Evolutionary conservation across 208 protist genomes (phyloP), one percentile per base, ranked within the genome.

Genomic region (Crithidia sp.): DNA sequence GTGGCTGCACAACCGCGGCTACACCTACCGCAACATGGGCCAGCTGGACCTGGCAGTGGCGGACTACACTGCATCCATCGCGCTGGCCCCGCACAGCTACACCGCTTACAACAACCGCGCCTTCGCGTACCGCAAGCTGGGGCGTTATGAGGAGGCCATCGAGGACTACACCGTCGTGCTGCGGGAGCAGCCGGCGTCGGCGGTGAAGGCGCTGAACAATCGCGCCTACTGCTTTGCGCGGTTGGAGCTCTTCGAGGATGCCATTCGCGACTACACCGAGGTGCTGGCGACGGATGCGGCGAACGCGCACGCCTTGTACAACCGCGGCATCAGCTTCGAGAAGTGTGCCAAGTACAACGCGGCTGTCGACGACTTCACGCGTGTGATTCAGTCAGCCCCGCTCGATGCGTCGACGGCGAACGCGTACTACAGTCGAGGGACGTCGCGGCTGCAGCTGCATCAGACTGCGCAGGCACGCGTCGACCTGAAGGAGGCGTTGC

Each of bases 381-480:
- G 52, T 39, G 84, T 82, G 4, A 92, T 97, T 56, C 75, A 84
- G 28, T 40, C 93, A 2, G 94, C 94, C 14, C 85, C 88, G n/a
- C 67, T 74, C 37, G 91, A 90, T 44, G 45, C 62, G 19, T 50
- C 65, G 45, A 79, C 75, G 54, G 84, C 89, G 7, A 91, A 92
- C 71, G 92, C 93, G 7, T 93, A 93, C 73, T 95, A 95, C 83
- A 95, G 91, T 72, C 86, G 95, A 47, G 95, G 89, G 36, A 77
- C 78, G 5, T 87, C 90, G 9, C 78, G 69, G 13, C 59, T 79
- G 71, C 65, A 74, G 59, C 62, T 85, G 52, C 41, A 68, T 9
- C 71, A 77, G 52, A 60, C 69, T 36, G 67, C 59, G 9, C 67
- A 74, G 44, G 81, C 81, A 4, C 41, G 50, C 7, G 64, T 19